Base-by-base conservation (phyloP, 2,329 filamentous ascomycete species). In the Capronia epimyces region DNA sequence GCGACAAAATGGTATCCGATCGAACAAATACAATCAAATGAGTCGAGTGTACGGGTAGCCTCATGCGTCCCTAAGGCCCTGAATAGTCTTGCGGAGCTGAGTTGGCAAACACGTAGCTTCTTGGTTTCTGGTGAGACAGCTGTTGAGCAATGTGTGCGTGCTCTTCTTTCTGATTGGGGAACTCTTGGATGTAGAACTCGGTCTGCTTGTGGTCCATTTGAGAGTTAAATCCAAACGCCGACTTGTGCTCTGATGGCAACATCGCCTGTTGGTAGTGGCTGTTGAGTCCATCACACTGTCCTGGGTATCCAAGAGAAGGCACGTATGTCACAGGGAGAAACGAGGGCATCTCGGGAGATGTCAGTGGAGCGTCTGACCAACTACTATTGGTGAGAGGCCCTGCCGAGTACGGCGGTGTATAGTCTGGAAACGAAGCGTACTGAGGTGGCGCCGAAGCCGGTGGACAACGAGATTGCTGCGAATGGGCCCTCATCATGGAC, bases 151-250 rank as follows among this genome's bases (percentile, higher is more conserved):
- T 64, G 51, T 67, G 68, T 18, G 67, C 66, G 55, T 71, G 68
- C n/a, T 66, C 66, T 55, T 71, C 64, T 48, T 69, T 67, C 52
- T 74, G 71, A 51, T 72, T 65, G 10, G 69, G 66, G 52, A 71
- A 74, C 52, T 73, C 71, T 43, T 70, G 68, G 43, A 73, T 71
- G 50, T 66, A 64, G 53, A 73, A 73, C 55, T 72, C 68, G 1
- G 65, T 65, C 31, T 60, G 61, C 60, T 68, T 68, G 36, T 65
- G 54, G 12, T 69, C 66, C 5, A 58, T 58, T 31, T 50, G 49
- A 49, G 47, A 42, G 27, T 47, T 43, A 31, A 36, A 51, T 10
- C 39, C 37, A 10, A 52, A 39, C 10, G 57, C 51, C 1, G 50
- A 46, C 16, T 44, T 53, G 57, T 58, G 41, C 59, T 60, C 43